Percentiles rank a stretch among this genome's conserved stretches.
Evolutionary conservation across 2,329 filamentous ascomycete species (phyloP).

Genomic region (Dactylellina drechsleri): DNA sequence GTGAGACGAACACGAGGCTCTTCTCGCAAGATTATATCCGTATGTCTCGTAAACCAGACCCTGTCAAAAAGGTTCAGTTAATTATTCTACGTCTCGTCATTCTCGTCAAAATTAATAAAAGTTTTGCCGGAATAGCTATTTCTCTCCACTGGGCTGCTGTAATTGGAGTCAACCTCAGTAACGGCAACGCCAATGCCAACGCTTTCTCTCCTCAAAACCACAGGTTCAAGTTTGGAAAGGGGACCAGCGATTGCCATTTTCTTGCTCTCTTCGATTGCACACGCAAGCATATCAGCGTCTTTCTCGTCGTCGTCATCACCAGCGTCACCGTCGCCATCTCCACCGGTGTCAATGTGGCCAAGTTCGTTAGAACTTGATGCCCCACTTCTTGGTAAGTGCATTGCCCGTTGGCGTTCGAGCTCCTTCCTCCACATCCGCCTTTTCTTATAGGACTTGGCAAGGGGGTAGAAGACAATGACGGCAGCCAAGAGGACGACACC

Average conservation of each 20-base stretch:
- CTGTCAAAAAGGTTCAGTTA: no score
- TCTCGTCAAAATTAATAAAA: conserved; percentile 16
- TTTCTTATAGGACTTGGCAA: conserved; percentile 21
- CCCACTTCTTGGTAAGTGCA: not conserved
- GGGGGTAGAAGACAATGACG: conserved; percentile 42
- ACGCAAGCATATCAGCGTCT: conserved; percentile 33
- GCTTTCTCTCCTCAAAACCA: conserved; percentile 14
- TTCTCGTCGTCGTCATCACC: conserved; percentile 41
- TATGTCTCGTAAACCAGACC: not conserved
- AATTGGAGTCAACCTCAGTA: conserved; percentile 14
- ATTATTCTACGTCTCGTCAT: conserved; percentile 9
- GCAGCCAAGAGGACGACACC: conserved; percentile 36
- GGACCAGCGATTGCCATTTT: not conserved
- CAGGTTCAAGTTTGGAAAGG: not conserved
- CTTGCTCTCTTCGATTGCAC: conserved; percentile 27
- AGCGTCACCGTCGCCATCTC: conserved; percentile 12
- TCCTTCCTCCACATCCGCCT: conserved; percentile 4
- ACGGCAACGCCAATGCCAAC: conserved; percentile 23
- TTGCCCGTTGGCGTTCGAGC: not conserved
- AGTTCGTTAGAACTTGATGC: conserved; percentile 13
- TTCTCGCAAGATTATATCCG: not conserved
- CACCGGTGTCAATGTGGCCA: conserved; percentile 12
- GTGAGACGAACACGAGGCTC: not conserved
- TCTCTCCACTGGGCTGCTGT: conserved; percentile 11
- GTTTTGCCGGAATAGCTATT: conserved; percentile 13